Conservation (phyloP, 805 yeast species). For the Priceomyces carsonii region DNA sequence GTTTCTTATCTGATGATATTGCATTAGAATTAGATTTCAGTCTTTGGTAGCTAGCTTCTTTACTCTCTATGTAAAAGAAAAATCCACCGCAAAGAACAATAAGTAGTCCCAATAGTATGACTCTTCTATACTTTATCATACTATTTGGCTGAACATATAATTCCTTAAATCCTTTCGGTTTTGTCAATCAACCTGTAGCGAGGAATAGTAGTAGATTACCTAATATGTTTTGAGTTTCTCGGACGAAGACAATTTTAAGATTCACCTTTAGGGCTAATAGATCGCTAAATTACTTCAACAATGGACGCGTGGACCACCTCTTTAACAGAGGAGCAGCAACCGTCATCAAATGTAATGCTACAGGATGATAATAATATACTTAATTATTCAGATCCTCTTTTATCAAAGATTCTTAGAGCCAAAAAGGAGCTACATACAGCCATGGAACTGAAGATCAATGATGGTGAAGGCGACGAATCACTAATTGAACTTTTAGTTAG, state of each 20-base stretch:
- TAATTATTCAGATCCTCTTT: constrained; percentile 28
- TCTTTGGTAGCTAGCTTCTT: constrained; percentile 1
- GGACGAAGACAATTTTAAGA: too few species aligned
- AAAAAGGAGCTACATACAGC: constrained; percentile 24
- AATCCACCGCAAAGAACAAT: constrained; percentile 1
- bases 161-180: too few species aligned
- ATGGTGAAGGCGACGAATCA: constrained; percentile 9
- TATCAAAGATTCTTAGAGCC: constrained; percentile 25
- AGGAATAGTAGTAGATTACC: too few species aligned
- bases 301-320: constrained; percentile 26
- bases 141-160: too few species aligned
- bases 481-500: constrained; percentile 29
- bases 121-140: constrained; percentile 5
- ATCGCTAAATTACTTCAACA: too few species aligned
- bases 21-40: background rate
- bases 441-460: constrained; percentile 12
- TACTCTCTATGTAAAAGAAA: background rate
- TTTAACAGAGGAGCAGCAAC: constrained; percentile 7
- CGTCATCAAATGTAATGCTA: constrained; percentile 5
- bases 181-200: too few species aligned
- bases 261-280: too few species aligned
- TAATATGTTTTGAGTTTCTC: too few species aligned
- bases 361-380: constrained; percentile 5
- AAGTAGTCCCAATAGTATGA: background rate
- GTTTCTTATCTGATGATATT: background rate